Percentiles rank a stretch among this genome's conserved stretches.
Evolutionary conservation across 768 basidiomycete species (phyloP).

Genomic region (Panaeolus cyanescens): DNA sequence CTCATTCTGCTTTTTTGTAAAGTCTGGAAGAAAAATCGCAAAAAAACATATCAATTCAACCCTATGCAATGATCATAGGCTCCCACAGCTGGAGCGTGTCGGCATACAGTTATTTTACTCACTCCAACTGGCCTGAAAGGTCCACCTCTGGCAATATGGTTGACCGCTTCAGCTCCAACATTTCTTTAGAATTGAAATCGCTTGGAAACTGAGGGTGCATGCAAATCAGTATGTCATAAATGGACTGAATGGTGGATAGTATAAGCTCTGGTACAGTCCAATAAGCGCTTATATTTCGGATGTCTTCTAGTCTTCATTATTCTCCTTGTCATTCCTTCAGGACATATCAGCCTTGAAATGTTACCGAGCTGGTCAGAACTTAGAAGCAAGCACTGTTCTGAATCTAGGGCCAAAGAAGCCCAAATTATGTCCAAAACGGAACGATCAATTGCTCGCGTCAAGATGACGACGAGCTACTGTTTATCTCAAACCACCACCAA

Average conservation of each 20-base stretch:
- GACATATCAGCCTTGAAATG: not conserved
- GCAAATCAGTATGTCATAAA: too few species aligned
- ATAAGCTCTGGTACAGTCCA: too few species aligned
- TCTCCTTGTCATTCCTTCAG: not conserved
- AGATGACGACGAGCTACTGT: not conserved
- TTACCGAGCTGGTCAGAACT: not conserved
- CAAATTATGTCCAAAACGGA: not conserved
- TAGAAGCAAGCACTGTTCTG: not conserved
- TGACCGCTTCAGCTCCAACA: too few species aligned
- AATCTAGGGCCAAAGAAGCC: not conserved
- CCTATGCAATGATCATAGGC: not conserved
- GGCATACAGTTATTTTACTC: not conserved
- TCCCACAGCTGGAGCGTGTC: not conserved
- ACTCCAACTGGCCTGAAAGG: not conserved
- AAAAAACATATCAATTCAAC: not conserved
- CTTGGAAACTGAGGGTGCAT: too few species aligned
- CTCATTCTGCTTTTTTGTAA: too few species aligned
- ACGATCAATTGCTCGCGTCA: not conserved
- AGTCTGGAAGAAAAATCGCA: too few species aligned
- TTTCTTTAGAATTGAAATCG: too few species aligned
- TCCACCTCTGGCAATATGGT: not conserved
- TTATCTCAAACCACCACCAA: conserved; percentile 3
- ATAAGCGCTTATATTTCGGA: too few species aligned
- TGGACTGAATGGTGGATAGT: too few species aligned
- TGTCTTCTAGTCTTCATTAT: not conserved